These are phyloP conservation scores for Pseudophaeomoniella oleicola DNA, from an alignment of 2,329 filamentous ascomycete species.

Conservation along the genomic window DNA sequence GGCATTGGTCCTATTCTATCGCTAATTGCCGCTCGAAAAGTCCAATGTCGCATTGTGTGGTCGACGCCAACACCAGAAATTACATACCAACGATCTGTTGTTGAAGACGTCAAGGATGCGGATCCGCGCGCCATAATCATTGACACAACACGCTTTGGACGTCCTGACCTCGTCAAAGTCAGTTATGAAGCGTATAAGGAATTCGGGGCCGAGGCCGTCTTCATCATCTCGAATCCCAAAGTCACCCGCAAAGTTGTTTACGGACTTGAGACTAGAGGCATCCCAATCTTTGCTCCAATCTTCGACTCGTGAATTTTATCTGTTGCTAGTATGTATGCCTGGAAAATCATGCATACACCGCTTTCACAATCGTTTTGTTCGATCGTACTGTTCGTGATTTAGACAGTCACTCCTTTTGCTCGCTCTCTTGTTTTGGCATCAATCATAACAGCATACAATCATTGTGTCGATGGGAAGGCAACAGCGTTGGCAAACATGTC, in stretches of 20 bases:
- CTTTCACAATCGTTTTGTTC: too few relatives aligned
- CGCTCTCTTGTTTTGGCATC: too few relatives aligned
- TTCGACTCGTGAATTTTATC: slow-evolving; percentile 55
- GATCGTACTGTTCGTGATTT: too few relatives aligned
- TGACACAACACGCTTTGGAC: slow-evolving; percentile 46
- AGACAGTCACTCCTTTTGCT: too few relatives aligned
- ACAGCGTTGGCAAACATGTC: too few relatives aligned
- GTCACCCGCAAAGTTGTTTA: slow-evolving; percentile 56
- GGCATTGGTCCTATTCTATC: slow-evolving; percentile 58
- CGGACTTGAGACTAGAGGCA: slow-evolving; percentile 49
- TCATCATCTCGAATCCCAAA: slow-evolving; percentile 56
- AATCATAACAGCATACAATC: too few relatives aligned
- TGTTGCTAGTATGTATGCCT: too few relatives aligned
- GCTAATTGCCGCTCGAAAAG: slow-evolving; percentile 35
- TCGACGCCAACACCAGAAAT: slow-evolving; percentile 45
- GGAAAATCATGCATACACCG: too few relatives aligned
- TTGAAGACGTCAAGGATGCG: slow-evolving; percentile 39
- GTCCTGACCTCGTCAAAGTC: slow-evolving; percentile 46
- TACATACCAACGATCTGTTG: slow-evolving; percentile 47
- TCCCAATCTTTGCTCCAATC: slow-evolving; percentile 58
- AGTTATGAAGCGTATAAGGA: slow-evolving; percentile 35
- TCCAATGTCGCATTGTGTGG: slow-evolving; percentile 48
- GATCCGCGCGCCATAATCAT: slow-evolving; percentile 52
- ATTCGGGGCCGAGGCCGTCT: slow-evolving; percentile 49
- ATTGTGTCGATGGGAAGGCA: too few relatives aligned